Conservation (phyloP, 768 basidiomycete genomes). For the Flagelloscypha sp. region DNA sequence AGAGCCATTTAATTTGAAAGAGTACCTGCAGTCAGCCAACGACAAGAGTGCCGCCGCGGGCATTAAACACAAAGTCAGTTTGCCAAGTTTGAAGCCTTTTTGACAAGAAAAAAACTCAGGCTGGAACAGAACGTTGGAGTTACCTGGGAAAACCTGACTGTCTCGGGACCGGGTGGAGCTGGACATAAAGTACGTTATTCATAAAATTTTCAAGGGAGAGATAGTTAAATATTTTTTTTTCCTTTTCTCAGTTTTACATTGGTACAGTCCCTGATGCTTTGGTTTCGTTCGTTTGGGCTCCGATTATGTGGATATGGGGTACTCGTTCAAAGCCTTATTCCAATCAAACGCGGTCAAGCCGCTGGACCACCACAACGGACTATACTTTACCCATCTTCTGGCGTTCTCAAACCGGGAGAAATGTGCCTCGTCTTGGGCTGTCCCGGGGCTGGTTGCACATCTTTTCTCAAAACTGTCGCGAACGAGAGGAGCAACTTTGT, state of each 20-base stretch:
- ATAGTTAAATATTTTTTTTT: background rate
- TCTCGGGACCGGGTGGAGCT: slow-evolving; percentile 47
- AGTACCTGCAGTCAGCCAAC: slow-evolving; percentile 60
- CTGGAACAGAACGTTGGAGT: slow-evolving; percentile 55
- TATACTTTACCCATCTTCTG: slow-evolving; percentile 32
- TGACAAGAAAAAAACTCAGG: background rate
- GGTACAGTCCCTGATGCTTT: slow-evolving; percentile 44
- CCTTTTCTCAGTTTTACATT: slow-evolving; percentile 38
- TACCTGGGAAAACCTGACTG: slow-evolving; percentile 63
- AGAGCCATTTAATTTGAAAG: slow-evolving; percentile 51
- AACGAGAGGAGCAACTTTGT: slow-evolving; percentile 65
- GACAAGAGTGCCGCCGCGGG: slow-evolving; percentile 59
- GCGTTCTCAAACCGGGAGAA: slow-evolving; percentile 68
- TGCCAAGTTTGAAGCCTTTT: background rate
- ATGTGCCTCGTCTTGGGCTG: slow-evolving; percentile 84
- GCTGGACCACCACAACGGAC: too few species aligned
- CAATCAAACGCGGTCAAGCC: slow-evolving; percentile 28
- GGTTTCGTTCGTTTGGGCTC: slow-evolving; percentile 43
- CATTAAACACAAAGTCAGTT: slow-evolving; percentile 51
- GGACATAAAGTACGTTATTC: slow-evolving; percentile 42
- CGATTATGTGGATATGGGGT: slow-evolving; percentile 40
- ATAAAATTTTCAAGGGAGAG: background rate
- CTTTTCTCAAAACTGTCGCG: slow-evolving; percentile 78
- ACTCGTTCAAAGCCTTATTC: slow-evolving; percentile 31
- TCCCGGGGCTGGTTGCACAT: slow-evolving; percentile 78